phyloP scores from a whole-genome alignment of 176 grass and related monocot species.

The Lolium multiflorum region DNA sequence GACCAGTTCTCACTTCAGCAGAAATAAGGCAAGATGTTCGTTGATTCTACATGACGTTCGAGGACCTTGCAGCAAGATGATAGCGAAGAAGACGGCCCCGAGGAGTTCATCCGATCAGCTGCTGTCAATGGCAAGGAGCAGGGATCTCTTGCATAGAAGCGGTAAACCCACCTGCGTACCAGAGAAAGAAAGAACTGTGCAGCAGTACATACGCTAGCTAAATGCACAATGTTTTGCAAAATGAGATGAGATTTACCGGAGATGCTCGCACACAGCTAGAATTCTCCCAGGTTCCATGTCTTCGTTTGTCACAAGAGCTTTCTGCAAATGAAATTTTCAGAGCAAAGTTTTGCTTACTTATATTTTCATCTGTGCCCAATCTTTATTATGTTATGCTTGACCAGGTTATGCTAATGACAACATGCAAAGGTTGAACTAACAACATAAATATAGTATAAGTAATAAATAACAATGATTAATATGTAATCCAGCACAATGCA shows the following conservation, averaged over 20 bases:
- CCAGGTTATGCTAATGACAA: not conserved
- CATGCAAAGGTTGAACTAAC: not conserved
- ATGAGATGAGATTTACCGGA: slow-evolving; percentile 19
- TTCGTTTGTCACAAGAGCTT: not conserved
- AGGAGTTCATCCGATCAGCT: slow-evolving; percentile 29
- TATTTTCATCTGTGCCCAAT: not conserved
- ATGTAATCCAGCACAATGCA: not conserved
- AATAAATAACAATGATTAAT: not conserved
- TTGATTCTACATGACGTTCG: not conserved
- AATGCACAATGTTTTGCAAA: not conserved
- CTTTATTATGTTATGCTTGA: not conserved
- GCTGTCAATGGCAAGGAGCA: slow-evolving; percentile 45
- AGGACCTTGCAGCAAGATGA: slow-evolving; percentile 50
- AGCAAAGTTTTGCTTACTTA: slow-evolving; percentile 7
- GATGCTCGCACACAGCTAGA: not conserved
- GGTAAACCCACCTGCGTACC: slow-evolving; percentile 18
- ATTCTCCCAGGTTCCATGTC: not conserved
- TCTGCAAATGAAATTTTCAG: not conserved
- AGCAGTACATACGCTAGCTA: slow-evolving; percentile 30
- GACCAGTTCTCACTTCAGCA: slow-evolving; percentile 28
- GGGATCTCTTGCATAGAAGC: slow-evolving; percentile 19
- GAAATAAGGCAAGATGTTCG: slow-evolving; percentile 45
- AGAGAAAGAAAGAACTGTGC: slow-evolving; percentile 29
- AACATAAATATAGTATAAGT: not conserved
- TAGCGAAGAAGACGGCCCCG: slow-evolving; percentile 40